A percentile compares a stretch with the other conserved stretches of the same genome.
phyloP scores from a whole-genome alignment of 306 rosid genomes.

The Herpetospermum pedunculosum region DNA sequence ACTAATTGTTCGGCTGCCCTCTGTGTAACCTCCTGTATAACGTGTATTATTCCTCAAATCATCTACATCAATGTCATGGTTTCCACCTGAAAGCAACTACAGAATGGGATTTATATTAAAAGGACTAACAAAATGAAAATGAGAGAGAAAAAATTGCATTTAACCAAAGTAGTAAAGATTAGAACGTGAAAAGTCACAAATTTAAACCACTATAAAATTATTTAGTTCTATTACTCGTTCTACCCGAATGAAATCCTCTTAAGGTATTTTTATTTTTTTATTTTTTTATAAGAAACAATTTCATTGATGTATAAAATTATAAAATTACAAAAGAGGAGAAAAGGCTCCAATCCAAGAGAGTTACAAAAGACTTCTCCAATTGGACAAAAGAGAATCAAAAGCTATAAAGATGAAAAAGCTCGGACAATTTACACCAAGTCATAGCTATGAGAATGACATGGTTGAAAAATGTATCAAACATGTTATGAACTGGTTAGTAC shows the following conservation, averaged over 20 bases:
- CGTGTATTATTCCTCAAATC: slow-evolving; percentile 79
- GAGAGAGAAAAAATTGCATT: background rate
- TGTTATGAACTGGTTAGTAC: background rate
- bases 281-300: no score
- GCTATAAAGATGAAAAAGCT: no score
- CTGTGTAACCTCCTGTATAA: slow-evolving; percentile 88
- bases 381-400: no score
- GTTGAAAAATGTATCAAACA: no score
- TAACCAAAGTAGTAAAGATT: background rate
- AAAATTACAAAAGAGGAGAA: no score
- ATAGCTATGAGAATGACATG: no score
- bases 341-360: no score
- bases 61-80: slow-evolving; percentile 77
- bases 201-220: background rate
- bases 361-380: no score
- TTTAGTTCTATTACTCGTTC: background rate
- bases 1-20: slow-evolving; percentile 72
- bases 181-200: background rate
- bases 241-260: background rate
- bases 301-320: no score
- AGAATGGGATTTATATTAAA: slow-evolving; percentile 4
- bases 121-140: background rate
- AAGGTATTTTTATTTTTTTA: no score
- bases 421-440: no score
- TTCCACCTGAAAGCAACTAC: slow-evolving; percentile 97